Conservation (phyloP, 768 basidiomycete genomes). For the Lactarius hatsudake region DNA sequence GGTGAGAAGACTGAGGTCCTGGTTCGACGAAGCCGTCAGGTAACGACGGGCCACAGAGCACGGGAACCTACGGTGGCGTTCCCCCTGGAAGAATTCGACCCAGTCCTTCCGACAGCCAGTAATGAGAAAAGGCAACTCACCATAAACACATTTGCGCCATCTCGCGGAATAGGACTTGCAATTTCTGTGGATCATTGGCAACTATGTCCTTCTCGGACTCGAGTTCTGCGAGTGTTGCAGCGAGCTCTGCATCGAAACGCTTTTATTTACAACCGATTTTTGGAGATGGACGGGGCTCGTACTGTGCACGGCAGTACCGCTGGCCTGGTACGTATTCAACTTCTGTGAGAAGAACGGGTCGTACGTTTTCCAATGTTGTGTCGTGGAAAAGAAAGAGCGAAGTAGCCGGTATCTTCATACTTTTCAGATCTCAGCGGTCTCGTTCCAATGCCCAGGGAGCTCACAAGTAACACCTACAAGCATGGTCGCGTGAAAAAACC, state of each 20-base stretch:
- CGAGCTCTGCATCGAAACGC: constrained; percentile 53
- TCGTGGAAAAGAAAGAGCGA: constrained; percentile 66
- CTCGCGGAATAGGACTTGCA: constrained; percentile 68
- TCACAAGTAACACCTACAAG: constrained; percentile 67
- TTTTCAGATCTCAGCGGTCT: background rate
- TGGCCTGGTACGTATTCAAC: constrained; percentile 74
- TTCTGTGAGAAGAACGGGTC: constrained; percentile 88
- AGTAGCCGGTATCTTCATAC: constrained; percentile 76
- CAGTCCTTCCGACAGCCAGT: background rate
- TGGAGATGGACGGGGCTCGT: constrained; percentile 32
- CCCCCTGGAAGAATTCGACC: constrained; percentile 53
- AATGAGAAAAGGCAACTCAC: constrained; percentile 35
- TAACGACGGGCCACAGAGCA: constrained; percentile 1
- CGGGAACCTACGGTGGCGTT: constrained; percentile 74
- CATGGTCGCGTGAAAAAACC: background rate
- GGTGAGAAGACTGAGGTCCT: constrained; percentile 91
- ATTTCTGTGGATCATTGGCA: constrained; percentile 47
- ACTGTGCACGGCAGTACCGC: constrained; percentile 77
- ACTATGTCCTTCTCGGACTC: constrained; percentile 47
- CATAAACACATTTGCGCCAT: constrained; percentile 92
- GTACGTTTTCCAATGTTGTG: constrained; percentile 65
- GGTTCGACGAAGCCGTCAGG: constrained; percentile 6
- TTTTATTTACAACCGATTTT: background rate
- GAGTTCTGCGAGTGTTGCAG: constrained; percentile 67
- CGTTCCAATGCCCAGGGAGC: background rate